Conservation (phyloP, 768 basidiomycete genomes). For the Xerocomus spinulosus region DNA sequence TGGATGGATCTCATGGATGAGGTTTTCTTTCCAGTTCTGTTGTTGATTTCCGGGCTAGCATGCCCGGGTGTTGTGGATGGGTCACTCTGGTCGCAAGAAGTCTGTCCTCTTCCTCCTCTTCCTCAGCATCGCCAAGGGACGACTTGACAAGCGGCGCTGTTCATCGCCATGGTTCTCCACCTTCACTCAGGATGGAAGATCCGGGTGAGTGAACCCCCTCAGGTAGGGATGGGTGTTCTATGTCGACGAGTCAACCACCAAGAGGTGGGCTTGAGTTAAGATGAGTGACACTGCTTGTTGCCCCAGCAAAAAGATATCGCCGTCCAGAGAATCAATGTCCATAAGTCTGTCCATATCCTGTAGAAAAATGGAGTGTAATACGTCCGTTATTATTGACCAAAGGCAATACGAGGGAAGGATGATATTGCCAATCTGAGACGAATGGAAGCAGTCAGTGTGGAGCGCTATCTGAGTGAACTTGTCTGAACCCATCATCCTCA, state of each 20-base stretch:
- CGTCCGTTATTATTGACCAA: constrained; percentile 13
- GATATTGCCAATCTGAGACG: constrained; percentile 22
- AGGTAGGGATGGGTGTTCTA: constrained; percentile 19
- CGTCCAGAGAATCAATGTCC: constrained; percentile 76
- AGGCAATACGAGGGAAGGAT: constrained; percentile 7
- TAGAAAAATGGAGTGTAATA: constrained; percentile 8
- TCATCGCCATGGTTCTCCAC: constrained; percentile 46
- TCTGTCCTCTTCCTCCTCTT: constrained; percentile 51
- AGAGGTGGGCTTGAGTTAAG: constrained; percentile 48
- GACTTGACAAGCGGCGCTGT: constrained; percentile 51
- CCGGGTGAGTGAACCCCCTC: constrained; percentile 17
- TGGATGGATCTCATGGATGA: constrained; percentile 55
- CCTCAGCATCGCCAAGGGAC: constrained; percentile 43
- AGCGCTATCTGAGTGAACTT: constrained; percentile 10
- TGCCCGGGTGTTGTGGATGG: constrained; percentile 28
- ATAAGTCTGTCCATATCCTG: constrained; percentile 73
- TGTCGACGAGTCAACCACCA: constrained; percentile 33
- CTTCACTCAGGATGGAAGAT: constrained; percentile 46
- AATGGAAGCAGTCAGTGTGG: constrained; percentile 11
- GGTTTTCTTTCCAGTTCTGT: constrained; percentile 51
- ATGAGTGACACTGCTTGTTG: constrained; percentile 57
- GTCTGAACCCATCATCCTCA: constrained; percentile 72
- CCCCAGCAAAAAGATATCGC: constrained; percentile 62
- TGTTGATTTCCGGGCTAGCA: constrained; percentile 29
- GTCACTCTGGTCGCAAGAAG: constrained; percentile 50